These are phyloP conservation scores for Heliophila coronopifolia DNA, from an alignment of 441 rosid species.

Conservation along the genomic window DNA sequence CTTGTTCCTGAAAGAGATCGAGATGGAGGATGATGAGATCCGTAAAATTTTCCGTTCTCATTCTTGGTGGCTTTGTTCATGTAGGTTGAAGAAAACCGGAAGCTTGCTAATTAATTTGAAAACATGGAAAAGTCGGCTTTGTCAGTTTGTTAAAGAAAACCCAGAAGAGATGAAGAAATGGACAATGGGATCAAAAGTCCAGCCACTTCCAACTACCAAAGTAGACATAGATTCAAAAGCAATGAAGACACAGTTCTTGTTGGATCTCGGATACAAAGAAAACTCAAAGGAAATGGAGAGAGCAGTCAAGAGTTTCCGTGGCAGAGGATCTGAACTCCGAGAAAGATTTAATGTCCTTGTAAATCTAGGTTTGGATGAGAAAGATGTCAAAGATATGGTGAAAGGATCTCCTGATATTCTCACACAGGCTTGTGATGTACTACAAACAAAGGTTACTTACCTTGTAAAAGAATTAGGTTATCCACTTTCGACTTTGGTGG, in stretches of 20 bases:
- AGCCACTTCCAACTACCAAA: slow-evolving; percentile 32
- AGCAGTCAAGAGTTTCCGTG: slow-evolving; percentile 44
- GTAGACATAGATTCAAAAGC: slow-evolving; percentile 21
- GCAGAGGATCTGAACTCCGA: slow-evolving; percentile 53
- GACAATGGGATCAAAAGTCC: slow-evolving; percentile 40
- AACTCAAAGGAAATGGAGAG: slow-evolving; percentile 33
- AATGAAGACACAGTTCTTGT: slow-evolving; percentile 51
- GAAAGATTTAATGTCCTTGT: slow-evolving; percentile 62
- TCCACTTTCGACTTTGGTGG: slow-evolving; percentile 39
- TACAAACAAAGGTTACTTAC: slow-evolving; percentile 46
- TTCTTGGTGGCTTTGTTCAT: slow-evolving; percentile 44
- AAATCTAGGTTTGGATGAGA: slow-evolving; percentile 47
- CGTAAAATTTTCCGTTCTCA: slow-evolving; percentile 39
- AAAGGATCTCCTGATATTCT: slow-evolving; percentile 48
- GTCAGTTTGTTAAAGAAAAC: slow-evolving; percentile 44
- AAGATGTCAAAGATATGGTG: slow-evolving; percentile 50
- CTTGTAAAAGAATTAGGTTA: slow-evolving; percentile 45
- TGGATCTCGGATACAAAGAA: slow-evolving; percentile 47
- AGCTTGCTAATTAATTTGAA: slow-evolving; percentile 41
- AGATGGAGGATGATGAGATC: slow-evolving; percentile 53
- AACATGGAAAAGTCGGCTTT: slow-evolving; percentile 45
- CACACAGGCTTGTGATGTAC: slow-evolving; percentile 35
- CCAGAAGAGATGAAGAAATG: slow-evolving; percentile 58
- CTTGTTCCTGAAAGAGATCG: slow-evolving; percentile 47
- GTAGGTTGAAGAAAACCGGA: slow-evolving; percentile 48